Conservation (phyloP, 768 basidiomycete species). For the Podaxis pistillaris region DNA sequence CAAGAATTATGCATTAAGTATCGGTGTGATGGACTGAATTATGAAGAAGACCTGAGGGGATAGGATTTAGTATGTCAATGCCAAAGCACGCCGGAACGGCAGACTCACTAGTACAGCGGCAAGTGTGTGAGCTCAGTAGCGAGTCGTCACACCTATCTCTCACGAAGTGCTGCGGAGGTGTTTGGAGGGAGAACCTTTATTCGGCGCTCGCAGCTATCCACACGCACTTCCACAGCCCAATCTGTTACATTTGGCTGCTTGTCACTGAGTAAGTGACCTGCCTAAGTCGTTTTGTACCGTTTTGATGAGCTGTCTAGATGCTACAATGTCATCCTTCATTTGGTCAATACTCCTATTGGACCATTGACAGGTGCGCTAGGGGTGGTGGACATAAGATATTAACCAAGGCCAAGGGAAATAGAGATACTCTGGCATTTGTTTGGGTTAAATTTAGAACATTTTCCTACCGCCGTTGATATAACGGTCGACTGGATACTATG, state of each 20-base stretch:
- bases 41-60: background rate
- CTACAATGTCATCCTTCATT: background rate
- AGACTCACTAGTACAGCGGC: background rate
- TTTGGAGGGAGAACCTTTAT: background rate
- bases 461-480: background rate
- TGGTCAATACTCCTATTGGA: background rate
- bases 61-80: background rate
- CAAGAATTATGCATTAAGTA: background rate
- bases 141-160: background rate
- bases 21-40: background rate
- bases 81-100: background rate
- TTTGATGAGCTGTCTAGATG: background rate
- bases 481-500: background rate
- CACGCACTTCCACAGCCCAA: background rate
- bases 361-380: background rate
- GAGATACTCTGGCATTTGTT: background rate
- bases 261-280: background rate
- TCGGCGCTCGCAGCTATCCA: background rate
- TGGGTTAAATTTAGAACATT: background rate
- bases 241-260: background rate
- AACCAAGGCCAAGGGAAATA: background rate
- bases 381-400: background rate
- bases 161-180: conserved; percentile 2
- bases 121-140: background rate
- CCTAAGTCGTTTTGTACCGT: background rate